phyloP scores from a whole-genome alignment of 345 rosid species.

The Eutrema heterophyllum region DNA sequence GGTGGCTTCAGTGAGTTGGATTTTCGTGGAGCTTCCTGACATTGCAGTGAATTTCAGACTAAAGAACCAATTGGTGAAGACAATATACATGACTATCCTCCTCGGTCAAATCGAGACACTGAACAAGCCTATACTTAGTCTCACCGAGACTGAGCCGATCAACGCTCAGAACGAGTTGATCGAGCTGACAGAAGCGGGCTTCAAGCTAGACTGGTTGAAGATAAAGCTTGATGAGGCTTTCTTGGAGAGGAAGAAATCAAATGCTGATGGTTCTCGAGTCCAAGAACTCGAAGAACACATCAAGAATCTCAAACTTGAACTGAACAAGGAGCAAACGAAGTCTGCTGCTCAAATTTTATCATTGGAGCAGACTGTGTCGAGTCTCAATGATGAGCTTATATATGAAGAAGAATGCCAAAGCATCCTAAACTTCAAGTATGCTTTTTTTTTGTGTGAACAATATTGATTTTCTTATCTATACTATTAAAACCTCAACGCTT shows the following conservation, averaged over 20 bases:
- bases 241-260: not conserved
- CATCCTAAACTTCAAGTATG: not conserved
- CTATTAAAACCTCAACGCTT: no score
- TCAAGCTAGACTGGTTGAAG: conserved; percentile 2
- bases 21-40: not conserved
- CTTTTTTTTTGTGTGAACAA: not conserved
- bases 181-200: not conserved
- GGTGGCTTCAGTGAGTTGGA: not conserved
- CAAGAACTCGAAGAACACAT: not conserved
- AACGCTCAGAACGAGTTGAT: not conserved
- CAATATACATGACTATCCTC: not conserved
- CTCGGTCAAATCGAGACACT: not conserved
- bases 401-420: not conserved
- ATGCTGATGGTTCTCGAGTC: not conserved
- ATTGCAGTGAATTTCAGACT: not conserved
- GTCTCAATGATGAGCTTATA: not conserved
- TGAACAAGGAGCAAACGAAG: not conserved
- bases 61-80: not conserved
- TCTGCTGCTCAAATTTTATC: not conserved
- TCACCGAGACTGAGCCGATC: not conserved
- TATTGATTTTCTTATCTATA: not conserved
- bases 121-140: not conserved
- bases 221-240: not conserved
- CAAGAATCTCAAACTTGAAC: not conserved
- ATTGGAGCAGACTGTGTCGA: not conserved